Evolutionary conservation across 2,329 filamentous ascomycete genomes (phyloP), one percentile per base, ranked within the genome.

Genomic region (Emydomyces testavorans): DNA sequence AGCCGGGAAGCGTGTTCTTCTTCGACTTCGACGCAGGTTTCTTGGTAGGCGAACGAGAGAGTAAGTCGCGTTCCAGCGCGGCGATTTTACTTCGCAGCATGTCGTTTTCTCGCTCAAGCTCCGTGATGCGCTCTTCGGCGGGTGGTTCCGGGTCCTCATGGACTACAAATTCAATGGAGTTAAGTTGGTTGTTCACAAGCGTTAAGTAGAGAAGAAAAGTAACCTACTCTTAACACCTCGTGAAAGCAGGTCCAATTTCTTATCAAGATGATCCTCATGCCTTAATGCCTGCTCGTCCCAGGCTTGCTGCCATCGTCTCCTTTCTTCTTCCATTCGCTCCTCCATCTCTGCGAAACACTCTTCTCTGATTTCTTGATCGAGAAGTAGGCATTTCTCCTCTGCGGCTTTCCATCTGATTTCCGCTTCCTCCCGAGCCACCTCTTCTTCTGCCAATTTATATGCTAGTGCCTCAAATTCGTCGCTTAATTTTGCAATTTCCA

Each of bases 341-440:
- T 98, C 92, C 71, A 94, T 93, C 60, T 95, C 92, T 2, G 71
- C 73, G 56, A 81, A 89, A 57, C 89, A 90, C 56, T 96, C 90
- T 59, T 95, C 90, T 18, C 92, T 81, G 24, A 96, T 78, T 4
- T 83, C 82, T 56, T 85, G 80, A 62, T 98, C 92, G 10, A 94
- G 71, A 44, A 85, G 79, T 36, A 85, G 77, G 66, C 85, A 73
- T 56, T 70, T 71, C 45, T 74, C 71, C 59, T 80, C 76, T 1
- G 76, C 80, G 2, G 79, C 79, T 31, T 80, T 71, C 53, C 90
- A 76, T 54, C 82, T 82, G 1, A 81, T 75, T 60, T 95, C 88
- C 2, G 83, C 79, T 29, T 85, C 78, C 41, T 78, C 69, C 2
- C 88, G 77, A 0, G 78, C 75, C 37, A 83, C 77, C 11, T 80